phyloP scores from a whole-genome alignment of 176 grass and related monocot genomes.

The Alopecurus myosuroides region DNA sequence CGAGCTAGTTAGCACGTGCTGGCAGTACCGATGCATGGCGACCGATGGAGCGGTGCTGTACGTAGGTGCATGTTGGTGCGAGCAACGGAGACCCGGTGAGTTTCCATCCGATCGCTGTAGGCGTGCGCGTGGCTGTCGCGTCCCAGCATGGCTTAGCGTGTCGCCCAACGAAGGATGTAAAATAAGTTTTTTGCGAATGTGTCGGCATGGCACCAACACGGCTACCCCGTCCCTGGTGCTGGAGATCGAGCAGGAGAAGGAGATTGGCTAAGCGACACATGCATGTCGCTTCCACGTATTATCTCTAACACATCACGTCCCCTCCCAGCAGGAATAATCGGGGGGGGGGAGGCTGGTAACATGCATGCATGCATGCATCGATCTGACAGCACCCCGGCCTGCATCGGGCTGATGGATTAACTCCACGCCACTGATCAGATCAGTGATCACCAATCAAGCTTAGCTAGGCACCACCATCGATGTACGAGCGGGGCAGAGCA shows the following conservation, averaged over 20 bases:
- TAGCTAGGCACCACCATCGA: neutral
- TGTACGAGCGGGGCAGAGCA: neutral
- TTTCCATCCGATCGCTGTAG: neutral
- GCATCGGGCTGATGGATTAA: neutral
- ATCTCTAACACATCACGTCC: neutral
- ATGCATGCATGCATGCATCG: neutral
- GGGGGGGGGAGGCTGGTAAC: no score
- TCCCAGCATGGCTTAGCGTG: constrained; percentile 3
- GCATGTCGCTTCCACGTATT: neutral
- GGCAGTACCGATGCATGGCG: neutral
- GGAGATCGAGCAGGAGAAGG: neutral
- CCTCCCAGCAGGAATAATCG: neutral
- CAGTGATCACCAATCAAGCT: neutral
- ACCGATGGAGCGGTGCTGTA: neutral
- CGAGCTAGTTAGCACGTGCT: neutral
- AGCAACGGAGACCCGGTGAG: neutral
- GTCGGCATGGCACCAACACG: constrained; percentile 21
- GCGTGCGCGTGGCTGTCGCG: neutral
- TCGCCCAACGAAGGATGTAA: neutral
- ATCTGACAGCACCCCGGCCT: neutral
- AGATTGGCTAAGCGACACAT: neutral
- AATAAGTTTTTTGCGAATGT: neutral
- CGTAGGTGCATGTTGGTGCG: neutral
- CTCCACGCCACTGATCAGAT: neutral
- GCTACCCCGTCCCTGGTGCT: neutral